Percentiles rank a stretch among this genome's conserved stretches.
Conservation (phyloP, 2,329 filamentous ascomycete species). For the Fusarium sublunatum region DNA sequence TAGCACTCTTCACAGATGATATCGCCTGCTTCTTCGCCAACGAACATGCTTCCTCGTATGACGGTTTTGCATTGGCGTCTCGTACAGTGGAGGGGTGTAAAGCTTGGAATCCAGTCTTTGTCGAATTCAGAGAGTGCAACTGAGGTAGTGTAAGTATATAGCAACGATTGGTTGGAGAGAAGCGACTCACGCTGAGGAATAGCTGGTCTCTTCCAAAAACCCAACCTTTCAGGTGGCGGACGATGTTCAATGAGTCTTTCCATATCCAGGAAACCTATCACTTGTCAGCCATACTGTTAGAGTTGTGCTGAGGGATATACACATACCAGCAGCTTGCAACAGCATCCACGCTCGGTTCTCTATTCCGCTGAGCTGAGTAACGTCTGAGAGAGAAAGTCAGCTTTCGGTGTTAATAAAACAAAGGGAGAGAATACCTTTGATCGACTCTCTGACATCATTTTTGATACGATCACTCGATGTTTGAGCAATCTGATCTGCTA, state of each 20-base stretch:
- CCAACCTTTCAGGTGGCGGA: slow-evolving; percentile 25
- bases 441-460: slow-evolving; percentile 23
- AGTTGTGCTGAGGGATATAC: too few relatives aligned
- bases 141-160: background rate
- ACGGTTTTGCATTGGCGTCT: slow-evolving; percentile 27
- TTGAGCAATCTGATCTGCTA: slow-evolving; percentile 28
- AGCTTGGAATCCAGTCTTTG: slow-evolving; percentile 22
- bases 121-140: slow-evolving; percentile 26
- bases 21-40: slow-evolving; percentile 5
- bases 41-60: slow-evolving; percentile 39
- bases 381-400: slow-evolving; percentile 4
- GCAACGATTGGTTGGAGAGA: background rate
- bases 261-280: slow-evolving; percentile 35
- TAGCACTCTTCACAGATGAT: slow-evolving; percentile 39
- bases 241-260: slow-evolving; percentile 41
- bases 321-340: slow-evolving; percentile 32
- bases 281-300: background rate
- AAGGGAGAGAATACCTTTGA: slow-evolving; percentile 14
- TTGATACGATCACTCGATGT: slow-evolving; percentile 29
- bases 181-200: slow-evolving; percentile 35
- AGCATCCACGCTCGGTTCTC: slow-evolving; percentile 37
- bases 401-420: rapidly evolving
- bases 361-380: slow-evolving; percentile 20
- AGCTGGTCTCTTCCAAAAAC: slow-evolving; percentile 38
- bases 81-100: slow-evolving; percentile 33